These are phyloP conservation scores for Torulaspora delbrueckii DNA, from an alignment of 805 yeast genomes.

Conservation along the genomic window DNA sequence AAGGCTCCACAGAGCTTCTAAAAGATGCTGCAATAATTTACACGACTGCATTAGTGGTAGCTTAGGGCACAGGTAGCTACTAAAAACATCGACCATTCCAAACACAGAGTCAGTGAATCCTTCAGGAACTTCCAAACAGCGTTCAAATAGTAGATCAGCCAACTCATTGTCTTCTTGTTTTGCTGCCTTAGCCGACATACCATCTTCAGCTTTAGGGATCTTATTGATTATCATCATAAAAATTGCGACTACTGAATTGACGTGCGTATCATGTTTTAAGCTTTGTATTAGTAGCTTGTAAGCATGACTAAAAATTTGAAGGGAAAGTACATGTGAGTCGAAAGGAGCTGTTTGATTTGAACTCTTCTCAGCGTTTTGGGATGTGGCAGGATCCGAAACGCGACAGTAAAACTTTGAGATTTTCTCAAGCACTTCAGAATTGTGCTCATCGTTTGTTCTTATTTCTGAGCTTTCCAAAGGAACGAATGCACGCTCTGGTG, in stretches of 20 bases:
- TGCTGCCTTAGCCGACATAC: constrained; percentile 2
- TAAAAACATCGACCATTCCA: constrained; percentile 32
- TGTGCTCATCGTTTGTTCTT: constrained; percentile 8
- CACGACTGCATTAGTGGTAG: constrained; percentile 25
- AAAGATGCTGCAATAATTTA: constrained; percentile 22
- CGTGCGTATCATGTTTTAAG: constrained; percentile 16
- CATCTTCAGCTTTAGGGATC: constrained; percentile 39
- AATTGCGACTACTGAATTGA: constrained; percentile 36
- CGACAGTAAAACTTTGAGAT: constrained; percentile 37
- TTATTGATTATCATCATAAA: constrained; percentile 39
- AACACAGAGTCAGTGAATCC: constrained; percentile 18
- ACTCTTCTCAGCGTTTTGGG: constrained; percentile 10
- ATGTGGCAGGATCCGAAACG: constrained; percentile 18
- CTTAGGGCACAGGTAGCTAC: constrained; percentile 28
- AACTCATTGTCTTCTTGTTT: constrained; percentile 37
- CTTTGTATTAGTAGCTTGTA: constrained; percentile 28
- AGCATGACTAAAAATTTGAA: constrained; percentile 35
- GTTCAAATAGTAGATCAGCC: constrained; percentile 24
- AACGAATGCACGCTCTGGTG: constrained; percentile 60
- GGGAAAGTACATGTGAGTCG: constrained; percentile 42
- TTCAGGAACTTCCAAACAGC: constrained; percentile 10
- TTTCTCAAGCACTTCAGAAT: constrained; percentile 22
- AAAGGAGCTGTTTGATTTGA: constrained; percentile 37
- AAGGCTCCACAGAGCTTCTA: constrained; percentile 52
- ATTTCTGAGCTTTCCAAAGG: constrained; percentile 45